Evolutionary conservation across 805 yeast species (phyloP).

Genomic region (Kazachstania taianensis): DNA sequence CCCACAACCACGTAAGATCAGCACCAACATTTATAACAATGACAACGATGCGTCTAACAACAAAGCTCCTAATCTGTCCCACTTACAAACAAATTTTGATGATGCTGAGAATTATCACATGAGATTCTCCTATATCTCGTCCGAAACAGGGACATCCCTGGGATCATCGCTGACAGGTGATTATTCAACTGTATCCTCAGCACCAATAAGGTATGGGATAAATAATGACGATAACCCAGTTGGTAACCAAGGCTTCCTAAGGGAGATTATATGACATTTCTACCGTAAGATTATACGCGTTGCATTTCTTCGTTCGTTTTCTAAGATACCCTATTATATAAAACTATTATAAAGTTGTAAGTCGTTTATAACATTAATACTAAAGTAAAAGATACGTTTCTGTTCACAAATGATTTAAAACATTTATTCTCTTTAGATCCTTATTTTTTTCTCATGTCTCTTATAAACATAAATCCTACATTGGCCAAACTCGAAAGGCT

Average conservation of each 20-base stretch:
- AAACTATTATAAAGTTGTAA: too few species aligned
- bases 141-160: constrained; percentile 11
- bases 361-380: too few species aligned
- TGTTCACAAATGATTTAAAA: too few species aligned
- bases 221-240: constrained; percentile 2
- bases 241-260: constrained; percentile 12
- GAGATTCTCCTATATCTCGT: constrained; percentile 13
- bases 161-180: constrained; percentile 13
- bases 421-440: too few species aligned
- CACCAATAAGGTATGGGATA: constrained; percentile 8
- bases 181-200: constrained; percentile 13
- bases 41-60: background rate
- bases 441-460: too few species aligned
- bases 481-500: too few species aligned
- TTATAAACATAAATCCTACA: too few species aligned
- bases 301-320: too few species aligned
- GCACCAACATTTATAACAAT: background rate
- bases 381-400: too few species aligned
- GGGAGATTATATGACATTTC: constrained; percentile 16
- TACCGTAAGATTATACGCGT: too few species aligned
- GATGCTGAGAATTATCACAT: constrained; percentile 1
- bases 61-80: background rate
- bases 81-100: constrained; percentile 3
- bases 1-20: constrained; percentile 17
- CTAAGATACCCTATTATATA: too few species aligned